Evolutionary conservation across 1,284 basidiomycete species (phyloP).

Genomic region (Austroboletus sp.): DNA sequence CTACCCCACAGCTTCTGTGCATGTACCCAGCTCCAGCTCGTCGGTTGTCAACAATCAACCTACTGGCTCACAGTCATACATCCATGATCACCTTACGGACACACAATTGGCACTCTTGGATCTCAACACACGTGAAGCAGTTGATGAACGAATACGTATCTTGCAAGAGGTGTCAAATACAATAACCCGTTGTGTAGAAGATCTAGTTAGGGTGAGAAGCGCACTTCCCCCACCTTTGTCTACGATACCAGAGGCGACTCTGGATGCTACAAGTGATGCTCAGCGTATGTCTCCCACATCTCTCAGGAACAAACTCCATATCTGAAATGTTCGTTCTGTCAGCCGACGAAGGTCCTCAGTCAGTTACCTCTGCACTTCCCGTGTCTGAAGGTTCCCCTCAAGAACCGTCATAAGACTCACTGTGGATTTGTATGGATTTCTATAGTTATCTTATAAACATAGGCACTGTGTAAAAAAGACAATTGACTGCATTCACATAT

Average conservation of each 20-base stretch:
- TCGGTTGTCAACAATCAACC: background rate
- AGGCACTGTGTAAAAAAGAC: constrained; percentile 1
- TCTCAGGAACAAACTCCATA: background rate
- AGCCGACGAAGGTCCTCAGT: constrained; percentile 4
- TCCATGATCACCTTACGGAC: constrained; percentile 40
- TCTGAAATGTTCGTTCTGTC: constrained; percentile 7
- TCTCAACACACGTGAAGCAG: constrained; percentile 62
- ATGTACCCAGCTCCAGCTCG: background rate
- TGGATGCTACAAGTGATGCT: constrained; percentile 1
- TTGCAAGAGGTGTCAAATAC: constrained; percentile 68
- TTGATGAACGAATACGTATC: constrained; percentile 74
- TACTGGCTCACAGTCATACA: constrained; percentile 11
- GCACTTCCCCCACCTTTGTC: constrained; percentile 44
- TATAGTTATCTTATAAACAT: constrained; percentile 4
- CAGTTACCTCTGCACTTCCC: background rate
- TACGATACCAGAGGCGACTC: constrained; percentile 1
- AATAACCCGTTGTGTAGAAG: constrained; percentile 66
- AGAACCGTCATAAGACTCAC: constrained; percentile 3
- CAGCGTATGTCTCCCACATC: constrained; percentile 14
- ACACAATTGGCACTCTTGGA: constrained; percentile 59
- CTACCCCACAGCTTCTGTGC: background rate
- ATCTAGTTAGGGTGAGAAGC: constrained; percentile 68
- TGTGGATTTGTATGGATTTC: background rate
- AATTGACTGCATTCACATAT: constrained; percentile 3
- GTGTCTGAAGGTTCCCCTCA: constrained; percentile 1